phyloP scores from a whole-genome alignment of 2,329 filamentous ascomycete genomes.

The Fusarium goolgardi region DNA sequence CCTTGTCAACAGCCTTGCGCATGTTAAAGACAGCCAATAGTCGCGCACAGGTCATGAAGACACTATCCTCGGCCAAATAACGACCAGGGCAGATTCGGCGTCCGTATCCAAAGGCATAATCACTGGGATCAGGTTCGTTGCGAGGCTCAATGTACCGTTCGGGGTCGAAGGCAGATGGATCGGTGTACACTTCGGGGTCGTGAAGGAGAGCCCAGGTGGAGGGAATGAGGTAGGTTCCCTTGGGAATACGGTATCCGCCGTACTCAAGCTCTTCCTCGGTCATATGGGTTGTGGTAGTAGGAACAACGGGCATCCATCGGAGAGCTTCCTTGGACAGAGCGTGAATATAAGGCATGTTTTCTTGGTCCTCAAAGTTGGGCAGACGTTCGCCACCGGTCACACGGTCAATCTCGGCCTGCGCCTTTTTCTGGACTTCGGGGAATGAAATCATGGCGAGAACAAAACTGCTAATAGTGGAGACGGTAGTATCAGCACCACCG shows the following conservation, averaged over 20 bases:
- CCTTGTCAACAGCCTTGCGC: constrained; percentile 37
- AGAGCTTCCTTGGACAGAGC: constrained; percentile 49
- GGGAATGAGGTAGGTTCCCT: constrained; percentile 44
- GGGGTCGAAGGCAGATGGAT: constrained; percentile 50
- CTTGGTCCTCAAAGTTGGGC: constrained; percentile 45
- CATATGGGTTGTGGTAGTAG: constrained; percentile 54
- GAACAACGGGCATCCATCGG: constrained; percentile 50
- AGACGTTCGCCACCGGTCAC: constrained; percentile 48
- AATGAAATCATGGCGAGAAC: constrained; percentile 44
- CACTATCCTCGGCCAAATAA: constrained; percentile 47
- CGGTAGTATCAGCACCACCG: constrained; percentile 49
- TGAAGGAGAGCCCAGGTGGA: constrained; percentile 55
- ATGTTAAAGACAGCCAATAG: constrained; percentile 61
- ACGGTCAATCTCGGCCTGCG: constrained; percentile 46
- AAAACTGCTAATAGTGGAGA: constrained; percentile 43
- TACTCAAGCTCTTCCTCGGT: constrained; percentile 50
- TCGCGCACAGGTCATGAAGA: constrained; percentile 54
- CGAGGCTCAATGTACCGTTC: constrained; percentile 49
- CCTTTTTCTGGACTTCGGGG: constrained; percentile 42
- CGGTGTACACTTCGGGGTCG: constrained; percentile 73
- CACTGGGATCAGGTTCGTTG: constrained; percentile 49
- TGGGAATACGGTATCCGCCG: constrained; percentile 47
- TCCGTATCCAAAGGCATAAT: constrained; percentile 51
- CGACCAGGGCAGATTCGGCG: constrained; percentile 53
- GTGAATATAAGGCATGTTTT: constrained; percentile 48